Evolutionary conservation across 2,329 filamentous ascomycete species (phyloP).

Genomic region (Alternaria triticina): DNA sequence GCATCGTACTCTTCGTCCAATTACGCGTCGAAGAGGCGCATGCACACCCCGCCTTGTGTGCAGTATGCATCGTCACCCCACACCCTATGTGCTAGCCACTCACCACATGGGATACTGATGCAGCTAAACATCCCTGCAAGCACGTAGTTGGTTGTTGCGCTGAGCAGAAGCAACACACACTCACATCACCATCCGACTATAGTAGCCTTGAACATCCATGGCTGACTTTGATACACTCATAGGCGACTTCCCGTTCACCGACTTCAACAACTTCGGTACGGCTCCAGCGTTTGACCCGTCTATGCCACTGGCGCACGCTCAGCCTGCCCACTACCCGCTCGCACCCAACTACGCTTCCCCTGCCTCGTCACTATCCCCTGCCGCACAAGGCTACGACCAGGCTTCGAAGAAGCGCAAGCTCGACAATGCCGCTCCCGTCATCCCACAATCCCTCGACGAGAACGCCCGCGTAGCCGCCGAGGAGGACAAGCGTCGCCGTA

Average conservation of each 20-base stretch:
- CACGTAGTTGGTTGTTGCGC: constrained; percentile 45
- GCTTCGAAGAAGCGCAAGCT: constrained; percentile 56
- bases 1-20: constrained; percentile 29
- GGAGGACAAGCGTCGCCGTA: constrained; percentile 61
- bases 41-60: constrained; percentile 35
- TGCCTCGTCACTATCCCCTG: constrained; percentile 37
- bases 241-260: constrained; percentile 55
- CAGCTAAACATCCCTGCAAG: constrained; percentile 36
- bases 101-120: constrained; percentile 22
- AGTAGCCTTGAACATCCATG: constrained; percentile 25
- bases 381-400: constrained; percentile 35
- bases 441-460: constrained; percentile 52
- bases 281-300: constrained; percentile 41
- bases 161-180: constrained; percentile 18
- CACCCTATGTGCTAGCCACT: constrained; percentile 31
- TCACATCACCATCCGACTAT: constrained; percentile 13
- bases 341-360: constrained; percentile 38
- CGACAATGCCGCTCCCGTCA: constrained; percentile 41
- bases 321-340: constrained; percentile 33
- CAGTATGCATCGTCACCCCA: constrained; percentile 38
- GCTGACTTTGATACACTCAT: constrained; percentile 45
- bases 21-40: constrained; percentile 23
- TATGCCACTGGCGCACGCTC: constrained; percentile 37
- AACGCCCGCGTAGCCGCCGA: constrained; percentile 56
- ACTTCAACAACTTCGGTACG: constrained; percentile 52